Evolutionary conservation across 306 rosid species (phyloP).

Genomic region (Vigna hirtella): DNA sequence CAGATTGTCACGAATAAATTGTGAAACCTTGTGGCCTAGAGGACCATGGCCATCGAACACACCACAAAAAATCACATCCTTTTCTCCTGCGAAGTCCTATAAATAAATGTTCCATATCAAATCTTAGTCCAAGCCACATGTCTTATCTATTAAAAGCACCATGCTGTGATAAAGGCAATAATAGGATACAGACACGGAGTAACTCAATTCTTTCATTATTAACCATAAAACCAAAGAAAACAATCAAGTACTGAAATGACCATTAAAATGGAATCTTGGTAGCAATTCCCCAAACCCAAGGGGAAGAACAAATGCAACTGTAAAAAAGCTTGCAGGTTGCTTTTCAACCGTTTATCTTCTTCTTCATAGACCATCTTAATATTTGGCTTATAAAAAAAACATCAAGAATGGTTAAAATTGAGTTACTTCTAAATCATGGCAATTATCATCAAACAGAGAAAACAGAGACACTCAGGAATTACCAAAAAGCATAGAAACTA

Average conservation of each 20-base stretch:
- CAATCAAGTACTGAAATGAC: neutral
- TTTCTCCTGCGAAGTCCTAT: constrained; percentile 73
- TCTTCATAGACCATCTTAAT: constrained; percentile 5
- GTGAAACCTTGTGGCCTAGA: constrained; percentile 76
- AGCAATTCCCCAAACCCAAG: neutral
- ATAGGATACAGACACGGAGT: constrained; percentile 3
- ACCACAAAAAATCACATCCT: constrained; percentile 74
- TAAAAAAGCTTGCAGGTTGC: neutral
- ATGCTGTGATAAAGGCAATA: neutral
- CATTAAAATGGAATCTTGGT: constrained; percentile 27
- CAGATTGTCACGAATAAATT: constrained; percentile 64
- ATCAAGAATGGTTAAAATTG: constrained; percentile 26
- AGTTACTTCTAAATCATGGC: neutral
- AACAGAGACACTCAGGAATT: neutral
- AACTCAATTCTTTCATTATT: constrained; percentile 31
- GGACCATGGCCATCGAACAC: constrained; percentile 99
- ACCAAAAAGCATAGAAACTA: constrained; percentile 8
- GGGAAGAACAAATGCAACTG: neutral
- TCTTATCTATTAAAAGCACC: constrained; percentile 25
- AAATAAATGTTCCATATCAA: constrained; percentile 22
- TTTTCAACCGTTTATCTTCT: constrained; percentile 12
- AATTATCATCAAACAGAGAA: neutral
- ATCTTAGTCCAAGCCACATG: constrained; percentile 30
- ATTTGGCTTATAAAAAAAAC: neutral
- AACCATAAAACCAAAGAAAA: constrained; percentile 11